Evolutionary conservation across 768 basidiomycete species (phyloP).

Genomic region (Dentipellis sp.): DNA sequence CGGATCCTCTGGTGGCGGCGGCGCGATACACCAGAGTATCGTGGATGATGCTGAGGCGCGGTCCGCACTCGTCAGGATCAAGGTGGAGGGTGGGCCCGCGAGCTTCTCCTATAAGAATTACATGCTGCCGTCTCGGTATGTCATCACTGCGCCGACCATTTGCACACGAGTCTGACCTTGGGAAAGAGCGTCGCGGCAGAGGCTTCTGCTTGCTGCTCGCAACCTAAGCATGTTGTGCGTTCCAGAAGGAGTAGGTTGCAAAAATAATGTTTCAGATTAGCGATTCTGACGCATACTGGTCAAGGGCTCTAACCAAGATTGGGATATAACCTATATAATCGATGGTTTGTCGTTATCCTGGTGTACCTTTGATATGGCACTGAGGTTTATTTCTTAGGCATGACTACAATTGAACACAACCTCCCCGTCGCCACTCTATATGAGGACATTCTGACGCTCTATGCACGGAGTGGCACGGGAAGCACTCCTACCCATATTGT

Average conservation of each 20-base stretch:
- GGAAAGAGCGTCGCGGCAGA: not conserved
- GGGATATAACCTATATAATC: not conserved
- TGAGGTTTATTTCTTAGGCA: not conserved
- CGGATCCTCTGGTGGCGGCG: slow-evolving; percentile 31
- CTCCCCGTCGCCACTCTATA: not conserved
- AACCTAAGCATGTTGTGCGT: not conserved
- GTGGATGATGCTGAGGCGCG: slow-evolving; percentile 51
- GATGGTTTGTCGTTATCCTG: not conserved
- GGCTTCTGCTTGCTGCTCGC: not conserved
- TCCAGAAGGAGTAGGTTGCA: not conserved
- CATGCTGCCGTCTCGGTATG: slow-evolving; percentile 55
- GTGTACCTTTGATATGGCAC: not conserved
- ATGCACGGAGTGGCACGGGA: slow-evolving; percentile 58
- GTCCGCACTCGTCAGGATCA: slow-evolving; percentile 59
- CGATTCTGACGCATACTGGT: not conserved
- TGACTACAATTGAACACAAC: not conserved
- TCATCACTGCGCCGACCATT: slow-evolving; percentile 25
- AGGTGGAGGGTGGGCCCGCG: slow-evolving; percentile 60
- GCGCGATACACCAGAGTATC: slow-evolving; percentile 50
- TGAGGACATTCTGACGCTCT: slow-evolving; percentile 38
- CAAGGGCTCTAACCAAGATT: not conserved
- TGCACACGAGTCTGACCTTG: not conserved
- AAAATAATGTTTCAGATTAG: not conserved
- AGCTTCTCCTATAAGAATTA: slow-evolving; percentile 77
- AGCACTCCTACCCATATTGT: slow-evolving; percentile 70